phyloP scores from a whole-genome alignment of 2,329 filamentous ascomycete species.

The Botrytis medusae region DNA sequence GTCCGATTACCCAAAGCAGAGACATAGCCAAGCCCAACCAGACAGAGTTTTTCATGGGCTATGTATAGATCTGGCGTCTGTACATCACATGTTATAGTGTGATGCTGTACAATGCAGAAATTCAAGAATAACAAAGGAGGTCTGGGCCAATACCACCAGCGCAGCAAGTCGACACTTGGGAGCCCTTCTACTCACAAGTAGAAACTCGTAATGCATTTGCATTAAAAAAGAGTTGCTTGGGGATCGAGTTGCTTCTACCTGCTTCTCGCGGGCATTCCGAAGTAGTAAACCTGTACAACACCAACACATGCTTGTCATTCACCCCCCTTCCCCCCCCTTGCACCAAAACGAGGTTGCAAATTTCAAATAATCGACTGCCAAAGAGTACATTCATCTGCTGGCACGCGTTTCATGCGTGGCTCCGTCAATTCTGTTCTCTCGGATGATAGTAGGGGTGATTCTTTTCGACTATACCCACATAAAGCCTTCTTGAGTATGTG shows the following conservation, averaged over 20 bases:
- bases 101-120: slow-evolving; percentile 5
- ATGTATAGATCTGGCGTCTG: neutral
- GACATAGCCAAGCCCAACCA: neutral
- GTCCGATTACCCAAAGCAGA: neutral
- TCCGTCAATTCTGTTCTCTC: neutral
- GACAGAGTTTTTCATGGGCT: neutral
- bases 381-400: neutral
- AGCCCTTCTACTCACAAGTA: neutral
- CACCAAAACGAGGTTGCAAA: neutral
- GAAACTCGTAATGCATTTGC: neutral
- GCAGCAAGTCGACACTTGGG: neutral
- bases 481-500: neutral
- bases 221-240: neutral
- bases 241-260: neutral
- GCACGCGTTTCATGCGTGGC: neutral
- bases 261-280: neutral
- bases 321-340: neutral
- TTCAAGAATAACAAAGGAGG: slow-evolving; percentile 1
- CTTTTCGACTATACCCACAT: neutral
- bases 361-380: neutral
- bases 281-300: neutral
- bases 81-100: neutral
- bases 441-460: neutral
- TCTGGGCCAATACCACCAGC: neutral
- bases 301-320: slow-evolving; percentile 8